Evolutionary conservation across 2,329 filamentous ascomycete genomes (phyloP).

Genomic region (Rhytidhysteron rufulum): DNA sequence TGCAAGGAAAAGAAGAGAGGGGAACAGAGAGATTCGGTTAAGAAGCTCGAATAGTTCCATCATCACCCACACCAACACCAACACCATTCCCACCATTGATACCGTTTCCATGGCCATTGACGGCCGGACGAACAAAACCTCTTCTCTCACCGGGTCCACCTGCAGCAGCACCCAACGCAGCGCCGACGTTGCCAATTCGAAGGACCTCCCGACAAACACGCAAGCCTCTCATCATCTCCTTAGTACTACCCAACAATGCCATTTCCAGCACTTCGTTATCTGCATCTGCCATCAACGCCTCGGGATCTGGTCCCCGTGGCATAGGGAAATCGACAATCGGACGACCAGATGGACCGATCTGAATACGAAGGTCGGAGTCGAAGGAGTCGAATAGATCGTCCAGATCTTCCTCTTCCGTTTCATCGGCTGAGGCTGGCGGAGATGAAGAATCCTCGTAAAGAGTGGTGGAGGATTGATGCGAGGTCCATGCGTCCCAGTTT

Average conservation of each 20-base stretch:
- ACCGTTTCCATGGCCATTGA: background rate
- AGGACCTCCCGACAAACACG: slow-evolving; percentile 26
- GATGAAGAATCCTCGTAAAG: no score
- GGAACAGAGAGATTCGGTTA: no score
- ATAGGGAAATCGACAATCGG: slow-evolving; percentile 32
- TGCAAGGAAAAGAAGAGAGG: no score
- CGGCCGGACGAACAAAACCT: background rate
- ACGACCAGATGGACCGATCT: slow-evolving; percentile 23
- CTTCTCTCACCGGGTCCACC: background rate
- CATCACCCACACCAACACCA: background rate
- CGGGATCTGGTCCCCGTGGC: slow-evolving; percentile 24
- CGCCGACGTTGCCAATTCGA: slow-evolving; percentile 8
- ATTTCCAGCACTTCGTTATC: slow-evolving; percentile 19
- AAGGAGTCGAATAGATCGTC: slow-evolving; percentile 31
- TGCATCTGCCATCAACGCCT: slow-evolving; percentile 17
- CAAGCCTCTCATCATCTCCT: slow-evolving; percentile 27
- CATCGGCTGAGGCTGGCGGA: slow-evolving; percentile 26
- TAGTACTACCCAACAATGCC: slow-evolving; percentile 25
- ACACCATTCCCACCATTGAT: background rate
- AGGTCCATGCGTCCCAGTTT: slow-evolving; percentile 29
- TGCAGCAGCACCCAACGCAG: slow-evolving; percentile 22
- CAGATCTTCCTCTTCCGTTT: slow-evolving; percentile 32
- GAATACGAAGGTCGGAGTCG: background rate
- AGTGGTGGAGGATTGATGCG: slow-evolving; percentile 17
- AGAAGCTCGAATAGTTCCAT: no score